phyloP scores from a whole-genome alignment of 192 early-diverging fungal species.

The Allomyces macrogynus region DNA sequence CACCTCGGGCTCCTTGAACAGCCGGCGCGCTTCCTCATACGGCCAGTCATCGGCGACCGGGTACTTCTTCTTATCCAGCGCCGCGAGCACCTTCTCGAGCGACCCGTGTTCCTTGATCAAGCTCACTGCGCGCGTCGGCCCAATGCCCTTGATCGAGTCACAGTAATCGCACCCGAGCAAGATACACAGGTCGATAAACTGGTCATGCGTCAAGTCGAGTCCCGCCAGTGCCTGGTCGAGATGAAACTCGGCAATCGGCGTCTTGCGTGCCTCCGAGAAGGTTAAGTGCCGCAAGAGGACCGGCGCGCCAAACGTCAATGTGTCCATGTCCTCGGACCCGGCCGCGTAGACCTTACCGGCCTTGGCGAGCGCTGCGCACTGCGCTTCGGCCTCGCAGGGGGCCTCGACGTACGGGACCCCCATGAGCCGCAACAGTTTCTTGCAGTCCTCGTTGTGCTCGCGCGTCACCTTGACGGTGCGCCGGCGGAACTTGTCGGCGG shows the following conservation, averaged over 20 bases:
- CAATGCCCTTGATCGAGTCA: constrained; percentile 82
- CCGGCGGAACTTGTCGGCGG: constrained; percentile 66
- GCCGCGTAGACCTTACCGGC: constrained; percentile 83
- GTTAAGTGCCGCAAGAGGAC: constrained; percentile 82
- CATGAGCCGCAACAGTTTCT: constrained; percentile 67
- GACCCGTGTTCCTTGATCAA: constrained; percentile 65
- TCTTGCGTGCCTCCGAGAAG: constrained; percentile 67
- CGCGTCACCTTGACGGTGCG: constrained; percentile 78
- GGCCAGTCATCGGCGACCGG: constrained; percentile 74
- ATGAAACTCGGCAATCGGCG: constrained; percentile 76
- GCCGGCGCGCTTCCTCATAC: constrained; percentile 64
- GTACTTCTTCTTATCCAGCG: constrained; percentile 56
- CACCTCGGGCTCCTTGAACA: constrained; percentile 71
- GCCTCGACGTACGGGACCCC: constrained; percentile 86
- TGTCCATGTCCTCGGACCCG: constrained; percentile 98
- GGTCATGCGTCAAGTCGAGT: constrained; percentile 44
- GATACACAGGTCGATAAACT: constrained; percentile 97
- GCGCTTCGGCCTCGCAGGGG: constrained; percentile 93
- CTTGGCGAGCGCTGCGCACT: constrained; percentile 81
- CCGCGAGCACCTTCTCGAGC: constrained; percentile 58
- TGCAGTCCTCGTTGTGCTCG: constrained; percentile 86
- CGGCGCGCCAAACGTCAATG: constrained; percentile 77
- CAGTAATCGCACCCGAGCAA: constrained; percentile 95
- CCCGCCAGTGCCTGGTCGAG: constrained; percentile 64
- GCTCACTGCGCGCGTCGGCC: constrained; percentile 60